Conservation (phyloP, 2,329 filamentous ascomycete genomes). For the Chaetomiaceae sp. region DNA sequence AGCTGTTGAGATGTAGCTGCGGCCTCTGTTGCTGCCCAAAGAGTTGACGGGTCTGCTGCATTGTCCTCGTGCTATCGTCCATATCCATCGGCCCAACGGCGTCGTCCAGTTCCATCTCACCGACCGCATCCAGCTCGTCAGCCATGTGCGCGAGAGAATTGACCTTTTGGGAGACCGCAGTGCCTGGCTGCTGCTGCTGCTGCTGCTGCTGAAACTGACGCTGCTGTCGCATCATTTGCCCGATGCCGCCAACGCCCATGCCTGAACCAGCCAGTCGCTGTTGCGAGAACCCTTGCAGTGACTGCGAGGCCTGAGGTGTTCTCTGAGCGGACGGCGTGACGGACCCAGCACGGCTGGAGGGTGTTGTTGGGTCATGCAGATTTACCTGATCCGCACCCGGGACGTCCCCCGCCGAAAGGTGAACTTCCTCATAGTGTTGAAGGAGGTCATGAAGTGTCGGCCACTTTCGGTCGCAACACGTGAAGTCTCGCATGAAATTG, state of each 20-base stretch:
- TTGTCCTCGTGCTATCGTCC: conserved; percentile 55
- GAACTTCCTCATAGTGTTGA: conserved; percentile 93
- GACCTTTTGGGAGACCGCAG: conserved; percentile 21
- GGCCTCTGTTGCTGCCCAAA: conserved; percentile 62
- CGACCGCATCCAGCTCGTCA: conserved; percentile 75
- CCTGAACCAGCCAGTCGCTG: conserved; percentile 23
- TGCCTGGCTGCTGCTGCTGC: conserved; percentile 34
- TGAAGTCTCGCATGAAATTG: conserved; percentile 96
- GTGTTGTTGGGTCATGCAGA: conserved; percentile 8
- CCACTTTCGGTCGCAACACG: conserved; percentile 84
- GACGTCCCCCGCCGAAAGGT: conserved; percentile 57
- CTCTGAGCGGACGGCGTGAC: conserved; percentile 16
- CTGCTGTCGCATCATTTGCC: conserved; percentile 40
- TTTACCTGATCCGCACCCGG: conserved; percentile 18
- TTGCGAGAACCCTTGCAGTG: conserved; percentile 22
- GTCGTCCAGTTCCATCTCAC: conserved; percentile 97
- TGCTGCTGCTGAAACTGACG: conserved; percentile 41
- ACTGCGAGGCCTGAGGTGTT: conserved; percentile 20
- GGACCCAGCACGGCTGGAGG: conserved; percentile 23
- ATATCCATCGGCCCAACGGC: conserved; percentile 60
- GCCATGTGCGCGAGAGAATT: conserved; percentile 37
- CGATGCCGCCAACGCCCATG: conserved; percentile 30
- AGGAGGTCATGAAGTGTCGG: conserved; percentile 90
- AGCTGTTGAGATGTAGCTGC: conserved; percentile 74
- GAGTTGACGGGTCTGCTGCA: conserved; percentile 64